phyloP scores from a whole-genome alignment of 768 basidiomycete species.

The Amanita polypyramis region DNA sequence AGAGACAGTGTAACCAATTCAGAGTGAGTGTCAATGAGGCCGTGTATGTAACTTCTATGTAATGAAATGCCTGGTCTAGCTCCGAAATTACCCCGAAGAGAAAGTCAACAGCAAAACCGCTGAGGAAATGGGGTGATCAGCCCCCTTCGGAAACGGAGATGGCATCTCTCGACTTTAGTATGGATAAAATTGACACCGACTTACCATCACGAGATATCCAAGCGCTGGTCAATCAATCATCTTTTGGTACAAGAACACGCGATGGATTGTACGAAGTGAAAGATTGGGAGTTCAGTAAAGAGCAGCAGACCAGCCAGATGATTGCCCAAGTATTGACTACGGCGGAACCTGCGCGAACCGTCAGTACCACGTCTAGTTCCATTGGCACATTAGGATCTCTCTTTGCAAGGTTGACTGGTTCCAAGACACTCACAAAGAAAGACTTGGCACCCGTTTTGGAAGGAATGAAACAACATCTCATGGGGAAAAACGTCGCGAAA shows the following conservation, averaged over 20 bases:
- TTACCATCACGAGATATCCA: slow-evolving; percentile 39
- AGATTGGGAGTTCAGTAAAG: slow-evolving; percentile 70
- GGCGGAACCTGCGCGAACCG: slow-evolving; percentile 19
- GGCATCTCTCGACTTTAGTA: slow-evolving; percentile 85
- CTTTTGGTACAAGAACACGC: slow-evolving; percentile 64
- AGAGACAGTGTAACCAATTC: slow-evolving; percentile 54
- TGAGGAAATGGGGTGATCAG: slow-evolving; percentile 90
- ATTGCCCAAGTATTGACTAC: slow-evolving; percentile 48
- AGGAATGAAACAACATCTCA: slow-evolving; percentile 95
- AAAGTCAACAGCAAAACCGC: slow-evolving; percentile 56
- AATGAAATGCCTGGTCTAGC: slow-evolving; percentile 19
- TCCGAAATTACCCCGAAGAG: slow-evolving; percentile 54
- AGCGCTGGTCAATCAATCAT: slow-evolving; percentile 55
- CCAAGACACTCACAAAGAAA: slow-evolving; percentile 68
- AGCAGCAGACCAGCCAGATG: slow-evolving; percentile 21
- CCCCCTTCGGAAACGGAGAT: slow-evolving; percentile 79
- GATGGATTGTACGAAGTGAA: slow-evolving; percentile 59
- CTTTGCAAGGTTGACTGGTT: slow-evolving; percentile 79
- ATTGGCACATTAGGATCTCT: slow-evolving; percentile 64
- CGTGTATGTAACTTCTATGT: neutral
- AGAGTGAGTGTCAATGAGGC: slow-evolving; percentile 43
- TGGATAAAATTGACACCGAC: slow-evolving; percentile 36
- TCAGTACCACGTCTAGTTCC: slow-evolving; percentile 28
- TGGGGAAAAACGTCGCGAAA: slow-evolving; percentile 97
- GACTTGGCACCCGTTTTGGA: slow-evolving; percentile 84